A percentile compares a stretch with the other conserved stretches of the same genome.
Conservation (phyloP, 2,329 filamentous ascomycete species). For the Scorias spongiosa region DNA sequence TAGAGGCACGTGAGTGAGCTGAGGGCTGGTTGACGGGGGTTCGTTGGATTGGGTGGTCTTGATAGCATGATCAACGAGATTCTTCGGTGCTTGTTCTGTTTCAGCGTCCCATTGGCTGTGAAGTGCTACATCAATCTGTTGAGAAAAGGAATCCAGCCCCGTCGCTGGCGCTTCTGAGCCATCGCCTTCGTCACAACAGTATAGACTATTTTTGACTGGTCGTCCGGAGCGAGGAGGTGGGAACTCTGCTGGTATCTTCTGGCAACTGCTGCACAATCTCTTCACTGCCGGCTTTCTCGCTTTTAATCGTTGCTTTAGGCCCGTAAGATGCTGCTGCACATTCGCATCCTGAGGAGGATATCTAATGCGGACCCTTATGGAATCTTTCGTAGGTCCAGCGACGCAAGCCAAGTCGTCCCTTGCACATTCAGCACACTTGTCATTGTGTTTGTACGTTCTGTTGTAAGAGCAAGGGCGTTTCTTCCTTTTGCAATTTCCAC, state of each 20-base stretch:
- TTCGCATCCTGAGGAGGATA: neutral
- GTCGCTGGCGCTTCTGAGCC: neutral
- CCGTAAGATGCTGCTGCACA: neutral
- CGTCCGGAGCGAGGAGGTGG: neutral
- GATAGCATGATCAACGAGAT: too few species aligned
- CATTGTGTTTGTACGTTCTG: slow-evolving; percentile 11
- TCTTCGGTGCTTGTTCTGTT: too few species aligned
- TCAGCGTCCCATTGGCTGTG: too few species aligned
- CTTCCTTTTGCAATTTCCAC: slow-evolving; percentile 19
- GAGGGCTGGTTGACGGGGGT: too few species aligned
- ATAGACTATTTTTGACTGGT: neutral
- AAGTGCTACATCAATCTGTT: too few species aligned
- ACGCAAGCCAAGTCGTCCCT: slow-evolving; percentile 17
- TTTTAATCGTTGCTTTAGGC: neutral
- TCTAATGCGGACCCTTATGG: slow-evolving; percentile 9
- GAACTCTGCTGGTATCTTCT: neutral
- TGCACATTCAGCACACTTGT: slow-evolving; percentile 20
- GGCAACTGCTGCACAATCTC: neutral
- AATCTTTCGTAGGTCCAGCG: slow-evolving; percentile 21
- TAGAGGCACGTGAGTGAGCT: too few species aligned
- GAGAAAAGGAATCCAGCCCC: too few species aligned
- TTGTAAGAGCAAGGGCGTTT: slow-evolving; percentile 21
- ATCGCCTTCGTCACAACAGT: neutral
- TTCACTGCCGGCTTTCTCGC: neutral
- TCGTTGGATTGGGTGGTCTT: too few species aligned